phyloP scores from a whole-genome alignment of 2,329 filamentous ascomycete species.

The Penicillium sp. region DNA sequence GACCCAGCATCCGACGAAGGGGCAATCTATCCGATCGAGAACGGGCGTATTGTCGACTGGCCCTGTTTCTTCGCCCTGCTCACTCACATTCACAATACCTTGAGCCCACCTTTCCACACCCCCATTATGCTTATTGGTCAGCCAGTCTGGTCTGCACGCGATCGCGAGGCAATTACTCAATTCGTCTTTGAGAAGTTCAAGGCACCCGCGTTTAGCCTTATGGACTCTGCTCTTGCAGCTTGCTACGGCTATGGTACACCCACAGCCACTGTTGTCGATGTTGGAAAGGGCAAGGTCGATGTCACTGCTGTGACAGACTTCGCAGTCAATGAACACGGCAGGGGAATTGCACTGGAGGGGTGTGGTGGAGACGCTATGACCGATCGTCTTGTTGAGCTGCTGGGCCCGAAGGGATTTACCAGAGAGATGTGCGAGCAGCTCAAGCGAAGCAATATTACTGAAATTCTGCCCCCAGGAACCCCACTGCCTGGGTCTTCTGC shows the following conservation, averaged over 20 bases:
- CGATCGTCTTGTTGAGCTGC: conserved; percentile 57
- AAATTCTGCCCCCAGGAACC: conserved; percentile 49
- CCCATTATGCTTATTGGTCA: conserved; percentile 84
- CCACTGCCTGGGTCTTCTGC: conserved; percentile 46
- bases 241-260: conserved; percentile 71
- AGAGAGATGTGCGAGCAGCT: conserved; percentile 58
- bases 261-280: conserved; percentile 77
- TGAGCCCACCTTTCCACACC: conserved; percentile 88
- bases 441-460: conserved; percentile 55
- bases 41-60: conserved; percentile 82
- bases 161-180: conserved; percentile 77
- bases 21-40: conserved; percentile 74
- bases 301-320: conserved; percentile 84
- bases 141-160: conserved; percentile 79
- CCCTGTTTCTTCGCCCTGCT: conserved; percentile 86
- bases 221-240: conserved; percentile 79
- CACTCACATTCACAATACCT: conserved; percentile 77
- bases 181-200: conserved; percentile 98
- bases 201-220: conserved; percentile 79
- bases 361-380: conserved; percentile 89
- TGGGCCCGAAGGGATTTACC: conserved; percentile 51
- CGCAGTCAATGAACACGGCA: conserved; percentile 59
- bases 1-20: conserved; percentile 80
- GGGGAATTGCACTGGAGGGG: conserved; percentile 52
- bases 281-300: conserved; percentile 86